Conservation (phyloP, 139 green algal genomes). For the Chlamydomonas incerta region DNA sequence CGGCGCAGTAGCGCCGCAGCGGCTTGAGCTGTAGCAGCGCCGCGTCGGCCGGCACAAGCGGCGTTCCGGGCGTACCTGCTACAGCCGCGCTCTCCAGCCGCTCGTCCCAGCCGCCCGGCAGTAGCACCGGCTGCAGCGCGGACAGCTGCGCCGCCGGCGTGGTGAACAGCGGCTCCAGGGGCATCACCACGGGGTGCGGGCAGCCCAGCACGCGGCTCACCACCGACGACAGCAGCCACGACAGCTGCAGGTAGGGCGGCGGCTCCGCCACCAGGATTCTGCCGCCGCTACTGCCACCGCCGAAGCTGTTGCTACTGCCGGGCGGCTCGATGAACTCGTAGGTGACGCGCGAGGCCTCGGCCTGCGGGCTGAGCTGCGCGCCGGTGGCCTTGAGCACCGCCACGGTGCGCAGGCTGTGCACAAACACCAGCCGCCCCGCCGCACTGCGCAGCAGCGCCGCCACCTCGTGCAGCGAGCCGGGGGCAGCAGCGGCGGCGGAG, state of each 20-base stretch:
- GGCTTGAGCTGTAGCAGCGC: conserved; percentile 66
- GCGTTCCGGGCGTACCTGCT: conserved; percentile 56
- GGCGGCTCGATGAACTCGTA: conserved; percentile 14
- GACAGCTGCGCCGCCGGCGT: conserved; percentile 30
- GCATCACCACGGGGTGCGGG: conserved; percentile 58
- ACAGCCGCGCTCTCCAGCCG: conserved; percentile 46
- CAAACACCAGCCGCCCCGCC: conserved; percentile 52
- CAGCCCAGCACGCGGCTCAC: conserved; percentile 64
- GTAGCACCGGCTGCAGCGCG: conserved; percentile 52
- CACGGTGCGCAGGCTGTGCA: conserved; percentile 38
- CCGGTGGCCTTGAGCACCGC: conserved; percentile 16
- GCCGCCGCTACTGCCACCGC: neutral
- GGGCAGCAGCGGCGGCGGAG: neutral
- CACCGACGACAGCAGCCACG: conserved; percentile 54
- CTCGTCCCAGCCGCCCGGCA: conserved; percentile 47
- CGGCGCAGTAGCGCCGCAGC: conserved; percentile 64
- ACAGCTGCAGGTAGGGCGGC: conserved; percentile 42
- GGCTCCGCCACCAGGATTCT: conserved; percentile 32
- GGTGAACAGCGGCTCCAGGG: conserved; percentile 70
- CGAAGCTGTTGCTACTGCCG: neutral
- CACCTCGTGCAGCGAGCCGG: conserved; percentile 33
- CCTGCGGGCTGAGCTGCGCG: neutral
- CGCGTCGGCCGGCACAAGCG: conserved; percentile 60
- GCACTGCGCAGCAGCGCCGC: neutral
- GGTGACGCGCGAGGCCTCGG: neutral